Evolutionary conservation across 257 asterid genomes (phyloP), one percentile per base, ranked within the genome.

Genomic region (Salvia hispanica): DNA sequence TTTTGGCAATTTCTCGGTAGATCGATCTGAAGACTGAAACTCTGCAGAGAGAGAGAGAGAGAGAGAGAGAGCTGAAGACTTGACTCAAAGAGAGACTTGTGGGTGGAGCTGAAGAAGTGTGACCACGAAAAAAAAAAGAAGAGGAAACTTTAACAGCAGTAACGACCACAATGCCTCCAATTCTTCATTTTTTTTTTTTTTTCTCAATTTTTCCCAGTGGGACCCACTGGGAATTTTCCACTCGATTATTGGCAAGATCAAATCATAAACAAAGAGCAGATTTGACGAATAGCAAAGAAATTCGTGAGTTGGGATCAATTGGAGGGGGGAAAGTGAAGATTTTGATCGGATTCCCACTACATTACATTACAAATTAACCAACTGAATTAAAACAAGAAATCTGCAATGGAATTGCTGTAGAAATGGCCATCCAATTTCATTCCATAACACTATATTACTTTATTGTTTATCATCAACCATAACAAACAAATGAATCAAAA

Each of bases 91-190:
- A 21, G 31, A 59, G 50, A 15, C 36, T 15, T 15, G 65, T 59
- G 50, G 36, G 65, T 59, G 65, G 48, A 39, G 50, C 64, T 58
- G 47, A 16, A 59, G 36, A 39, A 42, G 31, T 58, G 37, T 8
- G 48, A 58, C 34, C 4, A 6, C 4, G 4, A 58, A 15, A 52
- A 40, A 13, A 28, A 36, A 56, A 13, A 28, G n/a, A 56, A 39
- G 39, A 34, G 51, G 31, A 25, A 25, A 47, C 60, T 54, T 53
- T 50, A n/a, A 44, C 62, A 47, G 43, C 50, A 37, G 34, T 15
- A 42, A 73, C 73, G 73, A 73, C 66, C 45, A 62, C 36, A 36
- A 59, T 44, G 45, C 31, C 40, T 50, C 5, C 69, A 57, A 39
- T 57, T 13, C 10, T 12, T 64, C 15, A 36, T 46, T 72, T 11